A percentile compares a stretch with the other conserved stretches of the same genome.
phyloP scores from a whole-genome alignment of 331 rosid species.

The Rosa hybrid region DNA sequence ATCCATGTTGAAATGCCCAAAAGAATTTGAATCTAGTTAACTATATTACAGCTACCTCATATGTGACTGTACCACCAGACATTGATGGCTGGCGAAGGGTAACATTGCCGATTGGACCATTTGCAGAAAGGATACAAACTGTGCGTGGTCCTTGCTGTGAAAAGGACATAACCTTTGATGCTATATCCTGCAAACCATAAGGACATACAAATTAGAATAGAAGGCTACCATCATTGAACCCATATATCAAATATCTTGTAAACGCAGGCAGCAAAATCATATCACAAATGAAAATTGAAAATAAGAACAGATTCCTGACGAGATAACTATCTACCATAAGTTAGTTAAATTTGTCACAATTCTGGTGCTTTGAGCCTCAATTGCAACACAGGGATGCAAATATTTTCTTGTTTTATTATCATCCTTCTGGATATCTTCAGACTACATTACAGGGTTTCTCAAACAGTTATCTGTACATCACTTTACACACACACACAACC shows the following conservation, averaged over 20 bases:
- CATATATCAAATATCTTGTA: neutral
- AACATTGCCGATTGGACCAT: conserved; percentile 64
- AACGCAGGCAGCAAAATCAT: neutral
- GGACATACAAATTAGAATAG: conserved; percentile 21
- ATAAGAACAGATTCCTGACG: conserved; percentile 5
- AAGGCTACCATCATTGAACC: neutral
- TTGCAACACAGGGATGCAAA: neutral
- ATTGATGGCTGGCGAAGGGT: conserved; percentile 51
- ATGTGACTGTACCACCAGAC: conserved; percentile 49
- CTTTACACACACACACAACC: neutral
- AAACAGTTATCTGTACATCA: neutral
- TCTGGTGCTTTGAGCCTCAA: neutral
- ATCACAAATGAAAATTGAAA: neutral
- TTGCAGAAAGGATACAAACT: conserved; percentile 73
- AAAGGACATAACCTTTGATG: conserved; percentile 52
- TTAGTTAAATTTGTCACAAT: neutral
- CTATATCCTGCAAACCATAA: conserved; percentile 64
- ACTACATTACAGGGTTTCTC: neutral
- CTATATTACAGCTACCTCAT: conserved; percentile 55
- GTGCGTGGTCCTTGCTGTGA: conserved; percentile 68
- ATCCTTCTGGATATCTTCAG: neutral
- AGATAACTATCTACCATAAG: neutral
- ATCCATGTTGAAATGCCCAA: neutral
- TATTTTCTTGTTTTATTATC: neutral
- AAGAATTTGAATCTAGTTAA: neutral